Conservation (phyloP, 2,329 filamentous ascomycete species). For the Clonostachys rhizophaga region DNA sequence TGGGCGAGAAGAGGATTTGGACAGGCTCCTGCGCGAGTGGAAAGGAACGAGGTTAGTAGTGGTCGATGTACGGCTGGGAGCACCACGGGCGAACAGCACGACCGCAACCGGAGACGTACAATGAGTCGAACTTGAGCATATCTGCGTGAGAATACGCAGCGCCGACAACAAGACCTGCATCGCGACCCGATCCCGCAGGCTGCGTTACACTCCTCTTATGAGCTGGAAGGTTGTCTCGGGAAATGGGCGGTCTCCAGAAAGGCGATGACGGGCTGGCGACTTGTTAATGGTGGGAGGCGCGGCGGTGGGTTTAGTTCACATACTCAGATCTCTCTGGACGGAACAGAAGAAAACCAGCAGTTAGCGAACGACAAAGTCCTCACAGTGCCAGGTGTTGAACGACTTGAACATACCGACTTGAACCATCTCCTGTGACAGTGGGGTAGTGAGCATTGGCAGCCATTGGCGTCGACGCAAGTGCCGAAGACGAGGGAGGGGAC, state of each 20-base stretch:
- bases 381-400: neutral
- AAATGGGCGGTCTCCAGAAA: constrained; percentile 71
- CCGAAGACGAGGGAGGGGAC: constrained; percentile 8
- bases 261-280: constrained; percentile 70
- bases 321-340: constrained; percentile 59
- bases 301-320: constrained; percentile 19
- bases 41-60: constrained; percentile 4
- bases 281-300: neutral
- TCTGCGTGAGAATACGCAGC: constrained; percentile 96
- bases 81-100: neutral
- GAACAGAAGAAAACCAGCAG: constrained; percentile 1
- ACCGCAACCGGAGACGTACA: constrained; percentile 46
- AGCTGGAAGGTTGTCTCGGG: constrained; percentile 35
- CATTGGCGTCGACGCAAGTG: constrained; percentile 1
- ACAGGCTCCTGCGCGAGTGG: constrained; percentile 45
- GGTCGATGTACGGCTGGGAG: neutral
- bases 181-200: constrained; percentile 36
- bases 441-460: constrained; percentile 23
- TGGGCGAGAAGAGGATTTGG: constrained; percentile 59
- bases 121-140: constrained; percentile 78
- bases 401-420: constrained; percentile 77
- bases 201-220: constrained; percentile 38
- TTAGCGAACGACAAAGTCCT: too few relatives aligned
- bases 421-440: constrained; percentile 83
- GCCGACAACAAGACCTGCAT: constrained; percentile 75